Conservation (phyloP, 2,329 filamentous ascomycete genomes). For the Endocalyx cinctus region DNA sequence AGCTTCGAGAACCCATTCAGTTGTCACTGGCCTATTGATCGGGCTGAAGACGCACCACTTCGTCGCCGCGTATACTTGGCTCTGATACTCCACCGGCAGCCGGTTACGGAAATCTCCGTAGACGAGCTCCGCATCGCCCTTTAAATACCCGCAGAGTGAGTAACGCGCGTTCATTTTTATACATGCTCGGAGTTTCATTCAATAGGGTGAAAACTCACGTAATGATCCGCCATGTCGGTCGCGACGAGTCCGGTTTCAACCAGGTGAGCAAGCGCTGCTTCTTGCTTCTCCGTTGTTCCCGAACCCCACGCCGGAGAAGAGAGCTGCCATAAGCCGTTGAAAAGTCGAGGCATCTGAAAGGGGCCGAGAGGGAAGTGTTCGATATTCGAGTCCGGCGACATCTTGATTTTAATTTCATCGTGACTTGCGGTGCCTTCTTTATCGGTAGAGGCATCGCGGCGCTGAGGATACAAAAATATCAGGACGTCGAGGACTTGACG, state of each 20-base stretch:
- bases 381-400: neutral
- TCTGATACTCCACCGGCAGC: constrained; percentile 15
- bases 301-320: constrained; percentile 27
- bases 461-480: constrained; percentile 18
- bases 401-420: neutral
- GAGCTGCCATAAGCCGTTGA: constrained; percentile 26
- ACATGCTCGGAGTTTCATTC: no score
- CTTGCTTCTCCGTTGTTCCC: constrained; percentile 19
- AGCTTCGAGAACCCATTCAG: constrained; percentile 20
- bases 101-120: constrained; percentile 26
- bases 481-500: constrained; percentile 28
- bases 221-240: constrained; percentile 33
- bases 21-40: constrained; percentile 17
- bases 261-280: constrained; percentile 19
- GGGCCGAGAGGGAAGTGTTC: constrained; percentile 18
- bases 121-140: constrained; percentile 31
- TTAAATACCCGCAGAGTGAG: constrained; percentile 7
- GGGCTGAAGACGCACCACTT: constrained; percentile 32
- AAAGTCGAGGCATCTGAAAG: constrained; percentile 19
- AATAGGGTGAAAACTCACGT: constrained; percentile 21
- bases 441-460: neutral
- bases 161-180: neutral
- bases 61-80: constrained; percentile 26
- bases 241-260: constrained; percentile 21
- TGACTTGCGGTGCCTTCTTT: neutral